Evolutionary conservation across 1,284 basidiomycete species (phyloP).

Genomic region (Ganoderma sinense): DNA sequence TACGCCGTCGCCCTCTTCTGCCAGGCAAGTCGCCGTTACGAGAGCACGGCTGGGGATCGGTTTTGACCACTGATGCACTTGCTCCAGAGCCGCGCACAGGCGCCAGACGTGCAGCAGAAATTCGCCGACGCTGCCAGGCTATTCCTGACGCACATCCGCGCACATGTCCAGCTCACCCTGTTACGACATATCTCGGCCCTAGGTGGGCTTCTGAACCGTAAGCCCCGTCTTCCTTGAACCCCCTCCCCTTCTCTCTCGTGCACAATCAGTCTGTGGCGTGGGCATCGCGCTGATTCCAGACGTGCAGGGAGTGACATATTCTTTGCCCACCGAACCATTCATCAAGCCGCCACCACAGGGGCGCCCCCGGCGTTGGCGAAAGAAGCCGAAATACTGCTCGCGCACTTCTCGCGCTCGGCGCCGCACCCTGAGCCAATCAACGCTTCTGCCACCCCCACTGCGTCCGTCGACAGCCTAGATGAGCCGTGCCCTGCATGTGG

Average conservation of each 20-base stretch:
- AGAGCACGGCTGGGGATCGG: not conserved
- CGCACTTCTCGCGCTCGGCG: slow-evolving; percentile 42
- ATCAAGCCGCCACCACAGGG: slow-evolving; percentile 58
- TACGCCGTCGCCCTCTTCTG: slow-evolving; percentile 67
- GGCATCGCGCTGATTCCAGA: slow-evolving; percentile 21
- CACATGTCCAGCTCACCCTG: slow-evolving; percentile 60
- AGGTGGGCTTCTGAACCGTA: slow-evolving; percentile 36
- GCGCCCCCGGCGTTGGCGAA: slow-evolving; percentile 55
- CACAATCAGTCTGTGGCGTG: not conserved
- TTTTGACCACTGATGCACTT: not conserved
- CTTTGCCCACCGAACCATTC: slow-evolving; percentile 62
- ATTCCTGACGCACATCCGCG: slow-evolving; percentile 59
- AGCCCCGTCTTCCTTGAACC: slow-evolving; percentile 1
- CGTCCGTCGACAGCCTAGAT: slow-evolving; percentile 39
- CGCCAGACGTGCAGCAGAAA: slow-evolving; percentile 41
- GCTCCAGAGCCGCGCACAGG: slow-evolving; percentile 47
- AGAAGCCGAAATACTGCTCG: slow-evolving; percentile 58
- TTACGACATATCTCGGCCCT: slow-evolving; percentile 63
- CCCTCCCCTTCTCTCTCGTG: not conserved
- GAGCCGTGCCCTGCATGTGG: slow-evolving; percentile 78
- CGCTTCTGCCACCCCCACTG: slow-evolving; percentile 15
- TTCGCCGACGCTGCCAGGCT: slow-evolving; percentile 59
- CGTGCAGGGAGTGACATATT: slow-evolving; percentile 59
- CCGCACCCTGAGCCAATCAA: slow-evolving; percentile 22
- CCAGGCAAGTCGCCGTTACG: slow-evolving; percentile 59